Percentiles rank a stretch among this genome's conserved stretches.
Conservation (phyloP, 495 filamentous ascomycete species). For the Aspergillus haitiensis region DNA sequence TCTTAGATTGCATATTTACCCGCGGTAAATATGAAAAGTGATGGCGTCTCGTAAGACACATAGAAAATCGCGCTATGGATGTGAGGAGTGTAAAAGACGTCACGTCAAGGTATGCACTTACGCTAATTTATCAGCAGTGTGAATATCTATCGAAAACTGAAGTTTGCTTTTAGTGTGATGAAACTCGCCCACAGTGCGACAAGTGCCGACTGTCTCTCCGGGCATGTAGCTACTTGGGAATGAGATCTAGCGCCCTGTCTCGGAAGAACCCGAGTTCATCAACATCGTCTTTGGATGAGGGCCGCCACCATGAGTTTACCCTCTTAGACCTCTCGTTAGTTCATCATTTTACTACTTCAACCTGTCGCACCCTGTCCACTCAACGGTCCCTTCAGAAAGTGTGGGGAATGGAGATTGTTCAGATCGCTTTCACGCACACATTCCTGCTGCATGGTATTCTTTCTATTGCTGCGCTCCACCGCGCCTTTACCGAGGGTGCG, state of each 20-base stretch:
- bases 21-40: too few relatives aligned
- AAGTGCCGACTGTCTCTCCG: not conserved
- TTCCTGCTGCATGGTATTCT: not conserved
- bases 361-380: not conserved
- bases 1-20: too few relatives aligned
- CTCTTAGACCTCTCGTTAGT: not conserved
- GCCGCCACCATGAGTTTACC: not conserved
- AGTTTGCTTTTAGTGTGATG: not conserved
- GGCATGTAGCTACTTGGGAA: not conserved
- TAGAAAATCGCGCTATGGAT: not conserved
- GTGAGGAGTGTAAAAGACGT: not conserved
- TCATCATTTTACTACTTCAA: not conserved
- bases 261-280: not conserved
- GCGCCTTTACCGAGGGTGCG: not conserved
- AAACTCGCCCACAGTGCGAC: not conserved
- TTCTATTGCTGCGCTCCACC: not conserved
- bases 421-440: not conserved
- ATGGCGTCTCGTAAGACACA: not conserved
- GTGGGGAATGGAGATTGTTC: not conserved
- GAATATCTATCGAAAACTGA: not conserved
- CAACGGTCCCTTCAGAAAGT: not conserved
- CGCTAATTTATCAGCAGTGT: not conserved
- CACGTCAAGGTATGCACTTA: not conserved
- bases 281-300: not conserved
- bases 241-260: not conserved